Evolutionary conservation across 805 yeast species (phyloP).

Genomic region (Zygosaccharomyces kombuchaensis): DNA sequence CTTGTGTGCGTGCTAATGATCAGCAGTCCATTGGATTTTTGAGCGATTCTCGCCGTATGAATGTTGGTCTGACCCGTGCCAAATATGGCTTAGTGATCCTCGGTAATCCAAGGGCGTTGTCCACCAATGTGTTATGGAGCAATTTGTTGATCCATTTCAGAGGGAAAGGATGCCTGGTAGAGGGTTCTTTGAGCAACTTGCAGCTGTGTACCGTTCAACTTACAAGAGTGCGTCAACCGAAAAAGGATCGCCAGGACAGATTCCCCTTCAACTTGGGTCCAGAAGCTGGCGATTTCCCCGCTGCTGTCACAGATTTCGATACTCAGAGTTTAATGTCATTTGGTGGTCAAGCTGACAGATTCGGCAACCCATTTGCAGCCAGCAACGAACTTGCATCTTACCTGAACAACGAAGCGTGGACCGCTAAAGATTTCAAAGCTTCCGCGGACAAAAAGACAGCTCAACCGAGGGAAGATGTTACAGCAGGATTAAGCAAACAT

Average conservation of each 20-base stretch:
- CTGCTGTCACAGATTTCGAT: constrained; percentile 28
- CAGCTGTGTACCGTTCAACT: constrained; percentile 65
- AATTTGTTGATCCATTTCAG: constrained; percentile 71
- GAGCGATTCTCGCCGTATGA: constrained; percentile 78
- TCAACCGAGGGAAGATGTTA: background rate
- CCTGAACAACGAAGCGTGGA: constrained; percentile 25
- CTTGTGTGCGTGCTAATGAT: constrained; percentile 89
- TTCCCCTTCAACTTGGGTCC: constrained; percentile 23
- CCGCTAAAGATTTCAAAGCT: constrained; percentile 7
- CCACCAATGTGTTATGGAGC: constrained; percentile 72
- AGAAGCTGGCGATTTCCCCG: constrained; percentile 19
- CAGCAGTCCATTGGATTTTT: constrained; percentile 74
- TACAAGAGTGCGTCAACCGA: constrained; percentile 28
- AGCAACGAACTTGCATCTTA: constrained; percentile 25
- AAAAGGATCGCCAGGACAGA: constrained; percentile 11
- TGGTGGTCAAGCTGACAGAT: constrained; percentile 21
- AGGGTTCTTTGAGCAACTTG: constrained; percentile 78
- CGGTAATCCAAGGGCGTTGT: constrained; percentile 79
- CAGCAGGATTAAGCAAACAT: constrained; percentile 1
- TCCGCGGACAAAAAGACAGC: background rate
- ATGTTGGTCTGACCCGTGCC: constrained; percentile 88
- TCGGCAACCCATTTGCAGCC: constrained; percentile 19
- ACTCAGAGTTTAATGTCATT: constrained; percentile 35
- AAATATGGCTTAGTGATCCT: constrained; percentile 73
- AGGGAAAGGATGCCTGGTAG: constrained; percentile 83